Percentiles rank a stretch among this genome's conserved stretches.
These are phyloP conservation scores for Talaromyces sp. DNA, from an alignment of 2,329 filamentous ascomycete species.

Conservation along the genomic window DNA sequence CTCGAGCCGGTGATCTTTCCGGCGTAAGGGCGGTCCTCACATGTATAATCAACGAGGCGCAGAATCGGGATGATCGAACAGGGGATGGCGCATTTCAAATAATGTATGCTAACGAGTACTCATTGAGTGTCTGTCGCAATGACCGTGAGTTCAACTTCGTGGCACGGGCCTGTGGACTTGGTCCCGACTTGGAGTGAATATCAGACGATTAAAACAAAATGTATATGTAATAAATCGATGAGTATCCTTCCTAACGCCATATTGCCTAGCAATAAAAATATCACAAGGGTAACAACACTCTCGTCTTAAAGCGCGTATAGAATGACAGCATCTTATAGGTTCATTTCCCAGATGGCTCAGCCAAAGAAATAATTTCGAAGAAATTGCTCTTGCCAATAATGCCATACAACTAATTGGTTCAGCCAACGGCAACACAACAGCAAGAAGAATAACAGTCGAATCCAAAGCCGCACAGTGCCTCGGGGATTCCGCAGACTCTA, in stretches of 20 bases:
- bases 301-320: neutral
- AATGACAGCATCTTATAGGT: neutral
- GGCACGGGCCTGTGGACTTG: slow-evolving; percentile 2
- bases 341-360: neutral
- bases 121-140: slow-evolving; percentile 3
- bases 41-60: neutral
- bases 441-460: neutral
- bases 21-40: neutral
- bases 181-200: neutral
- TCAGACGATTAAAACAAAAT: no score
- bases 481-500: neutral
- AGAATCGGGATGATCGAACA: neutral
- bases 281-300: neutral
- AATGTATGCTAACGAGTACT: slow-evolving; percentile 1
- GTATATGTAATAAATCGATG: no score
- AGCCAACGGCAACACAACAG: neutral
- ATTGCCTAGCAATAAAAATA: no score
- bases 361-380: neutral
- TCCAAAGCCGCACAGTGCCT: neutral
- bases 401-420: neutral
- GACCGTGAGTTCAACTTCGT: slow-evolving; percentile 6
- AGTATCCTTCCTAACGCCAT: no score
- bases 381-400: neutral
- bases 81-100: neutral
- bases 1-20: slow-evolving; percentile 18